phyloP scores from a whole-genome alignment of 2,329 filamentous ascomycete species.

The Aspergillus quadrilineatus region DNA sequence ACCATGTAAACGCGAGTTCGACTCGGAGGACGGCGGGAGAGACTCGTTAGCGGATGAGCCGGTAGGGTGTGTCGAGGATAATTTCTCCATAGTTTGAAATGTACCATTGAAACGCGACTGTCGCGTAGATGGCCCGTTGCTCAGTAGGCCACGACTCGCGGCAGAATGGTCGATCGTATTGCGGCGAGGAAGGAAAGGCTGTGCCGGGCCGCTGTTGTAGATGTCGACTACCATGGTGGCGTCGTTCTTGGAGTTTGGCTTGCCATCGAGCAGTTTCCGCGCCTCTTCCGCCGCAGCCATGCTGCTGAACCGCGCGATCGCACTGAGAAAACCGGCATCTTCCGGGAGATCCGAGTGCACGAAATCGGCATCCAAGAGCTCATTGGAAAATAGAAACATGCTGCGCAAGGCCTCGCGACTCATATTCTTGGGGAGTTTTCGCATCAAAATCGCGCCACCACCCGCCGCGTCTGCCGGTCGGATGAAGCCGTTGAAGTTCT shows the following conservation, averaged over 20 bases:
- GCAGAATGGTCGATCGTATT: constrained; percentile 55
- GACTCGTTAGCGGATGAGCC: constrained; percentile 51
- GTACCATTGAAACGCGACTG: constrained; percentile 62
- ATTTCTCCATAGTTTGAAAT: constrained; percentile 59
- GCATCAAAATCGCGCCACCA: constrained; percentile 53
- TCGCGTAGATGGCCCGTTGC: constrained; percentile 46
- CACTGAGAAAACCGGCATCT: constrained; percentile 57
- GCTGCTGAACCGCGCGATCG: constrained; percentile 59
- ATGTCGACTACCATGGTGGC: constrained; percentile 59
- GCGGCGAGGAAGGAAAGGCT: constrained; percentile 42
- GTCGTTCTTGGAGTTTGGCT: constrained; percentile 61
- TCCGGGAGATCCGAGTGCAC: constrained; percentile 55
- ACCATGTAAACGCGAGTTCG: constrained; percentile 51
- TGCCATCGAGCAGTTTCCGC: constrained; percentile 59
- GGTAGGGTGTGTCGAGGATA: constrained; percentile 50
- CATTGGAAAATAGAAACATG: constrained; percentile 65
- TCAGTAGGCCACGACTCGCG: constrained; percentile 32
- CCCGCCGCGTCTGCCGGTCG: constrained; percentile 30
- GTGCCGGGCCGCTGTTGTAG: constrained; percentile 43
- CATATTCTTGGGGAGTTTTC: constrained; percentile 59
- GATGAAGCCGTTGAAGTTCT: constrained; percentile 37
- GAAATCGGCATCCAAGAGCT: constrained; percentile 60
- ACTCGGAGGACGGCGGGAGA: constrained; percentile 51
- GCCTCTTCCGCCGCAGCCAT: constrained; percentile 60
- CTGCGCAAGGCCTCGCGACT: constrained; percentile 59